A percentile compares a stretch with the other conserved stretches of the same genome.
Evolutionary conservation across 257 asterid genomes (phyloP).

Genomic region (Ophiorrhiza pumila): DNA sequence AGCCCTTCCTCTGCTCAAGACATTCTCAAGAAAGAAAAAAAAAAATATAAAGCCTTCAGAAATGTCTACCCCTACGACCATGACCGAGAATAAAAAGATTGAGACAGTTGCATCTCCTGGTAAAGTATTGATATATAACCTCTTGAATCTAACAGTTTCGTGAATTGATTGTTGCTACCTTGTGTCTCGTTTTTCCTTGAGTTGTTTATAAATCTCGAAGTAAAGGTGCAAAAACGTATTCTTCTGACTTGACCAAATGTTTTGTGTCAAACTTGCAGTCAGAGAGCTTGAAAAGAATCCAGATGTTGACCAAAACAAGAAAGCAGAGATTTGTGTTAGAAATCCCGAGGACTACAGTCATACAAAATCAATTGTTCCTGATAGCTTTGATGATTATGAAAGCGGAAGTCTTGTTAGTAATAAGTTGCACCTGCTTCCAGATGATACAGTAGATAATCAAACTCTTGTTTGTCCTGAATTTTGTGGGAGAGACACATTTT

Average conservation of each 20-base stretch:
- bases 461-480: constrained; percentile 21
- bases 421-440: constrained; percentile 37
- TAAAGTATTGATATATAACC: constrained; percentile 31
- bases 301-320: constrained; percentile 28
- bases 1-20: constrained; percentile 79
- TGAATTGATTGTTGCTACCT: constrained; percentile 1
- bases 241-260: neutral
- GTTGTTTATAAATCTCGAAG: neutral
- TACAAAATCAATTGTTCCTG: constrained; percentile 49
- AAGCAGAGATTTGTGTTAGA: constrained; percentile 19
- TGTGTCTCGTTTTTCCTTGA: neutral
- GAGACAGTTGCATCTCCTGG: constrained; percentile 38
- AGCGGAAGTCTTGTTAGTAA: constrained; percentile 17
- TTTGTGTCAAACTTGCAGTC: constrained; percentile 32
- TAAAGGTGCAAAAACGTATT: constrained; percentile 2
- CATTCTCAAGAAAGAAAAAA: constrained; percentile 70
- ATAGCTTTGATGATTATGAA: constrained; percentile 62
- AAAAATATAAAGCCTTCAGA: constrained; percentile 32
- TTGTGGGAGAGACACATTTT: constrained; percentile 17
- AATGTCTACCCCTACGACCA: constrained; percentile 26
- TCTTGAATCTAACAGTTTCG: constrained; percentile 14
- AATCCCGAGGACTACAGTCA: constrained; percentile 33
- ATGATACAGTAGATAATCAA: constrained; percentile 29
- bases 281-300: constrained; percentile 32
- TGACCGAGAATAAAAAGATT: constrained; percentile 30